Conservation (phyloP, 305 asterid species). For the Caryopteris hybrid region DNA sequence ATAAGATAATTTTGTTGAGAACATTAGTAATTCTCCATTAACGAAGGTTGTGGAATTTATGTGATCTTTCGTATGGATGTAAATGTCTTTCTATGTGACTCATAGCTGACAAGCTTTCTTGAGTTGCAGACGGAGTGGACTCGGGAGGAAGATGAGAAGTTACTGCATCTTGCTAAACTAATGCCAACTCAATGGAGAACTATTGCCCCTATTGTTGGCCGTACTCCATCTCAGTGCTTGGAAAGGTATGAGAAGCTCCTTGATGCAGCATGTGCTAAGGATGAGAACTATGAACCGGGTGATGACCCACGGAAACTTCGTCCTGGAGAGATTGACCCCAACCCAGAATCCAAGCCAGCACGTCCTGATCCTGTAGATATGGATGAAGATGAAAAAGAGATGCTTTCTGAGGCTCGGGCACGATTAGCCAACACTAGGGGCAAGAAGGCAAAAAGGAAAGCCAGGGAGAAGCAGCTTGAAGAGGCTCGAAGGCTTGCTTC, state of each 20-base stretch:
- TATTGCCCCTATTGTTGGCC: conserved; percentile 95
- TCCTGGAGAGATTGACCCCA: conserved; percentile 99
- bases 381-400: conserved; percentile 99
- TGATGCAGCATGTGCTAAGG: conserved; percentile 97
- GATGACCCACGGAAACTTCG: conserved; percentile 94
- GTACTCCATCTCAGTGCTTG: conserved; percentile 98
- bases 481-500: conserved; percentile 99
- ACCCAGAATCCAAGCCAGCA: conserved; percentile 96
- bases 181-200: conserved; percentile 99
- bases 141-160: conserved; percentile 93
- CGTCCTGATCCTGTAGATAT: conserved; percentile 99
- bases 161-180: conserved; percentile 95
- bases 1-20: no score
- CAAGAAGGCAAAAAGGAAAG: conserved; percentile 95
- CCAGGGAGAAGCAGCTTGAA: conserved; percentile 96
- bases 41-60: background rate
- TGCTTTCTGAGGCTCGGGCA: conserved; percentile 99
- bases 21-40: no score
- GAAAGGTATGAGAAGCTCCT: conserved; percentile 96
- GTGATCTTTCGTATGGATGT: background rate
- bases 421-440: conserved; percentile 95
- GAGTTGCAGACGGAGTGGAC: conserved; percentile 94
- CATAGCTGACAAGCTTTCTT: background rate
- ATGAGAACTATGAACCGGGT: conserved; percentile 84
- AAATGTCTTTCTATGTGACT: background rate